Percentiles rank a stretch among this genome's conserved stretches.
These are phyloP conservation scores for Pisolithus thermaeus DNA, from an alignment of 1,284 basidiomycete genomes.

Conservation along the genomic window DNA sequence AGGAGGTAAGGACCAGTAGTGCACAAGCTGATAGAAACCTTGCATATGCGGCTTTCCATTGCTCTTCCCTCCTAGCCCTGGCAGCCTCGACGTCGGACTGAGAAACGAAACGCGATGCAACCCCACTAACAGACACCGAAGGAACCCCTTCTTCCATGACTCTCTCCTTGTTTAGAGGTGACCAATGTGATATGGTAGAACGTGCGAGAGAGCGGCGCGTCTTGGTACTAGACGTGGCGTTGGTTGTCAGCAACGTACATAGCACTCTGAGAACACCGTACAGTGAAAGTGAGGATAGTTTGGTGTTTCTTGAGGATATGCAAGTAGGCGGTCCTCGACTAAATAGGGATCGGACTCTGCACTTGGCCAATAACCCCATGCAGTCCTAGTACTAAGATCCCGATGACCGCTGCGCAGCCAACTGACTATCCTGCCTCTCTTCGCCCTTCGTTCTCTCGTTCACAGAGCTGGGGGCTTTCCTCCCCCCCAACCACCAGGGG, in stretches of 20 bases:
- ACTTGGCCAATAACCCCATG: neutral
- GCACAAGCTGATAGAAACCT: conserved; percentile 47
- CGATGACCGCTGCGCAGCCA: conserved; percentile 12
- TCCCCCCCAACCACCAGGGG: conserved; percentile 40
- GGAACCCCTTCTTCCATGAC: conserved; percentile 50
- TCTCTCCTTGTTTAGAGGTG: neutral
- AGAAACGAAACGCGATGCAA: conserved; percentile 76
- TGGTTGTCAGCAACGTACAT: neutral
- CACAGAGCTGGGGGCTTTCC: conserved; percentile 24
- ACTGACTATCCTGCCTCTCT: conserved; percentile 3
- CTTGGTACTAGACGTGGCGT: neutral
- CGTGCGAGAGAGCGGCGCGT: neutral
- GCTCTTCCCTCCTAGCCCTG: conserved; percentile 70
- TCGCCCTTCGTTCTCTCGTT: conserved; percentile 13
- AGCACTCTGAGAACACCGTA: neutral
- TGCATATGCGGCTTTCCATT: conserved; percentile 92
- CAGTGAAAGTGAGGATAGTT: neutral
- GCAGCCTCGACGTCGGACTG: conserved; percentile 78
- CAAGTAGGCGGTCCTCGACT: no score
- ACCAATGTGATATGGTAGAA: no score
- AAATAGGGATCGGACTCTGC: conserved; percentile 7
- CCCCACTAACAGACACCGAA: conserved; percentile 57
- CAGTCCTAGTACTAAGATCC: conserved; percentile 31
- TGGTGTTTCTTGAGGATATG: no score
- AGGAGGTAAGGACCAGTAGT: neutral